Percentiles rank a stretch among this genome's conserved stretches.
Evolutionary conservation across 345 rosid genomes (phyloP).

Genomic region (Lagerstroemia speciosa): DNA sequence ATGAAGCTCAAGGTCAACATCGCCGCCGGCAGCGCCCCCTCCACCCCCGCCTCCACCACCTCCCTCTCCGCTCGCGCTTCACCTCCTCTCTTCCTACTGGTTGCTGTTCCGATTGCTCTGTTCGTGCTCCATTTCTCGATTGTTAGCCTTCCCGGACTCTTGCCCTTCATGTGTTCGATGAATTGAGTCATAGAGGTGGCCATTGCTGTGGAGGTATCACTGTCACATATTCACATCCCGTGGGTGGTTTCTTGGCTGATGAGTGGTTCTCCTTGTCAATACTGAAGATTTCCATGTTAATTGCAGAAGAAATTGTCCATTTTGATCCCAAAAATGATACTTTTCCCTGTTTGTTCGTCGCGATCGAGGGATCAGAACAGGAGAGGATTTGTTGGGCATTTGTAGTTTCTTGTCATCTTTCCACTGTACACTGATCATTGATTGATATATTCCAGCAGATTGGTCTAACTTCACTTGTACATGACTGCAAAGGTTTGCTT

Average conservation of each 20-base stretch:
- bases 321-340: background rate
- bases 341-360: background rate
- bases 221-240: background rate
- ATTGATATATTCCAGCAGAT: background rate
- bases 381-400: background rate
- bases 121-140: background rate
- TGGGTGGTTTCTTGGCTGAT: background rate
- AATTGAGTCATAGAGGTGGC: background rate
- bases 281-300: background rate
- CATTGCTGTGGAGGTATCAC: slow-evolving; percentile 2
- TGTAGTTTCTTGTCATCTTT: background rate
- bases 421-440: background rate
- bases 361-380: background rate
- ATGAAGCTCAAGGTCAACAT: slow-evolving; percentile 77
- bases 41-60: slow-evolving; percentile 30
- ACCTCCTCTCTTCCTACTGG: background rate
- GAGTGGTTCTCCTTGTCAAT: background rate
- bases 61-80: slow-evolving; percentile 3
- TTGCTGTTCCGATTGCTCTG: background rate
- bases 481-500: background rate
- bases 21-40: slow-evolving; percentile 37
- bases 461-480: background rate
- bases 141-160: background rate
- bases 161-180: slow-evolving; percentile 2
- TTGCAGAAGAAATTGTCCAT: background rate